A percentile compares a stretch with the other conserved stretches of the same genome.
Evolutionary conservation across 2,329 filamentous ascomycete genomes (phyloP).

Genomic region (Colletotrichum cordylinicola): DNA sequence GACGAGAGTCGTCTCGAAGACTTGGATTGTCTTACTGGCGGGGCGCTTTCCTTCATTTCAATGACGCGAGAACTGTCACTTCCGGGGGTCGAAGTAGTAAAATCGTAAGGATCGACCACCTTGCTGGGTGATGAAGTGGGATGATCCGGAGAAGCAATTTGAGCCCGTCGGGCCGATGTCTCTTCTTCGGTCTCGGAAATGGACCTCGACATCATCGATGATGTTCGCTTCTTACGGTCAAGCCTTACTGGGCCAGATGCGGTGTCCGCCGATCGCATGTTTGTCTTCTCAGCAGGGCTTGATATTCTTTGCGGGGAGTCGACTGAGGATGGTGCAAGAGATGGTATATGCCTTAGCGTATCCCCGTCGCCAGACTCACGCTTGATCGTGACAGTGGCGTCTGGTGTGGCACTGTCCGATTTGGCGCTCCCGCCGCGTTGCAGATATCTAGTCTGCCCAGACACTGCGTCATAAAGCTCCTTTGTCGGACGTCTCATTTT

Average conservation of each 20-base stretch:
- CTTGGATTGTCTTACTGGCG: constrained; percentile 35
- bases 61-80: constrained; percentile 21
- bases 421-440: constrained; percentile 30
- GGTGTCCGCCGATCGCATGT: constrained; percentile 32
- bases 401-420: constrained; percentile 42
- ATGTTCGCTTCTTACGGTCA: constrained; percentile 47
- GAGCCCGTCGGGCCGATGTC: not conserved
- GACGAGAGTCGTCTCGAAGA: constrained; percentile 45
- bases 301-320: not conserved
- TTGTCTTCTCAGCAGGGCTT: constrained; percentile 46
- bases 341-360: constrained; percentile 35
- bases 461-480: constrained; percentile 76
- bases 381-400: constrained; percentile 34
- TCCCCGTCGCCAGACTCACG: constrained; percentile 35
- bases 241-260: constrained; percentile 39
- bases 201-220: constrained; percentile 28
- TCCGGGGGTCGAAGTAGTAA: constrained; percentile 52
- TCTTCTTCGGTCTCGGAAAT: constrained; percentile 12
- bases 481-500: constrained; percentile 86
- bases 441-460: constrained; percentile 62
- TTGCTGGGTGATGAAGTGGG: not conserved
- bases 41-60: constrained; percentile 31
- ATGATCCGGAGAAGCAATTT: not conserved
- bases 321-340: not conserved
- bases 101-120: constrained; percentile 59